A percentile compares a stretch with the other conserved stretches of the same genome.
Evolutionary conservation across 805 yeast genomes (phyloP).

Genomic region (Sugiyamaella marilandica): DNA sequence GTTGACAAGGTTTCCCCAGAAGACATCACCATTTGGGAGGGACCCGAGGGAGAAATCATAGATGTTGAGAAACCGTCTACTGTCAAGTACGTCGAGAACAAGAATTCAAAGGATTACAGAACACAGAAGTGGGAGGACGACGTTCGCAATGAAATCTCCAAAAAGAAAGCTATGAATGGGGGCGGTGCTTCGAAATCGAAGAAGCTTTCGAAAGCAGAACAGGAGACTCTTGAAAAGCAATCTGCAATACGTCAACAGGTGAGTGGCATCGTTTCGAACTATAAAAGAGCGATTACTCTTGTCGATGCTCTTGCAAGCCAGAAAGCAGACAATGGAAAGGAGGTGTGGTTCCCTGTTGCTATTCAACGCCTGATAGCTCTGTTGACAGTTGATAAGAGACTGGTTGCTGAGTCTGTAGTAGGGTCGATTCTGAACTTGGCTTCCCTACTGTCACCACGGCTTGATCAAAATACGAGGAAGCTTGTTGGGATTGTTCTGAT

Average conservation of each 20-base stretch:
- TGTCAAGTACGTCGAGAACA: conserved; percentile 46
- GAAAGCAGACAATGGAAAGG: conserved; percentile 58
- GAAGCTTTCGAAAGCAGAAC: conserved; percentile 76
- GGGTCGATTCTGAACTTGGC: conserved; percentile 48
- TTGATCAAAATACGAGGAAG: conserved; percentile 41
- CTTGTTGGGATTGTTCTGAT: conserved; percentile 68
- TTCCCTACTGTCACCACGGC: conserved; percentile 47
- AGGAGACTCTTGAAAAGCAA: conserved; percentile 63
- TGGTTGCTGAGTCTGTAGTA: conserved; percentile 34
- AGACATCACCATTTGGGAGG: conserved; percentile 61
- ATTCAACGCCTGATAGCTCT: conserved; percentile 46
- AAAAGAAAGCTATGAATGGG: conserved; percentile 37
- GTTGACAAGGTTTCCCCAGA: conserved; percentile 38
- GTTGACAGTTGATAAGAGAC: conserved; percentile 33
- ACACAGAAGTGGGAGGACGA: conserved; percentile 86
- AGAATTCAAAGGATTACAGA: conserved; percentile 79
- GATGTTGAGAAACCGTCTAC: conserved; percentile 28
- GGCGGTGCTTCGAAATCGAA: conserved; percentile 29
- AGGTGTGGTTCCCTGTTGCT: conserved; percentile 69
- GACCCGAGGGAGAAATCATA: conserved; percentile 65
- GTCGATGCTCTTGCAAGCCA: conserved; percentile 49
- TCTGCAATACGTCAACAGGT: conserved; percentile 48
- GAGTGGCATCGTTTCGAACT: conserved; percentile 32
- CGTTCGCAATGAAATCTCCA: conserved; percentile 67
- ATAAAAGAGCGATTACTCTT: conserved; percentile 49